A percentile compares a stretch with the other conserved stretches of the same genome.
phyloP scores from a whole-genome alignment of 352 stramenopile species.

The Globisporangium lucens region DNA sequence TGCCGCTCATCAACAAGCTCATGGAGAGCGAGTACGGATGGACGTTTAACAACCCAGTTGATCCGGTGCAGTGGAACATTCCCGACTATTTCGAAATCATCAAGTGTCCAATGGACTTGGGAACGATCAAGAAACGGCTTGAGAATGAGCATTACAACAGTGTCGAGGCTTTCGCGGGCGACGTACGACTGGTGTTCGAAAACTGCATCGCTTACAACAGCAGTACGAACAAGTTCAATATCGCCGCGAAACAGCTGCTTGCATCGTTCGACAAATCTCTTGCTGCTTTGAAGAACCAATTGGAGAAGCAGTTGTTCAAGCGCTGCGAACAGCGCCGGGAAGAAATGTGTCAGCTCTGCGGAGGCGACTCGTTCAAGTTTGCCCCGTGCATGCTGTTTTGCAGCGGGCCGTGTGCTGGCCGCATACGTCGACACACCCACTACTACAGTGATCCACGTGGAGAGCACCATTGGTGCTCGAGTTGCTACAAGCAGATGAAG shows the following conservation, averaged over 20 bases:
- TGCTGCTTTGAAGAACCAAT: conserved; percentile 60
- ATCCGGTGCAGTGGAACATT: conserved; percentile 93
- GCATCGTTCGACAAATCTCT: conserved; percentile 74
- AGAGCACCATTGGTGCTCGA: conserved; percentile 87
- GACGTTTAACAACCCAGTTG: conserved; percentile 94
- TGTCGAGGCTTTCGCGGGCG: conserved; percentile 80
- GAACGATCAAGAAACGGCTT: conserved; percentile 96
- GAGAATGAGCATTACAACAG: conserved; percentile 94
- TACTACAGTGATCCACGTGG: conserved; percentile 85
- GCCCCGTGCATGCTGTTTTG: conserved; percentile 89
- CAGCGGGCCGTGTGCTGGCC: conserved; percentile 76
- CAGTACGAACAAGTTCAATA: conserved; percentile 89
- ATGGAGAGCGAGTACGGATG: conserved; percentile 89
- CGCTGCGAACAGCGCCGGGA: conserved; percentile 77
- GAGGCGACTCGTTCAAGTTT: conserved; percentile 90
- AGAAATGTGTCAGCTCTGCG: conserved; percentile 88
- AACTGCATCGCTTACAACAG: conserved; percentile 91
- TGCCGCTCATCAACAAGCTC: conserved; percentile 81
- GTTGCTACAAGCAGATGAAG: conserved; percentile 89
- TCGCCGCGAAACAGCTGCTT: conserved; percentile 78
- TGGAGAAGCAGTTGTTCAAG: conserved; percentile 86
- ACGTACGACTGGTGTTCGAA: conserved; percentile 88
- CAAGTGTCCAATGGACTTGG: conserved; percentile 98
- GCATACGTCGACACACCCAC: conserved; percentile 82
- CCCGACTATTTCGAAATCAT: conserved; percentile 92